Evolutionary conservation across 202 grass and related monocot species (phyloP).

Genomic region (Thinopyrum obtusiflorum): DNA sequence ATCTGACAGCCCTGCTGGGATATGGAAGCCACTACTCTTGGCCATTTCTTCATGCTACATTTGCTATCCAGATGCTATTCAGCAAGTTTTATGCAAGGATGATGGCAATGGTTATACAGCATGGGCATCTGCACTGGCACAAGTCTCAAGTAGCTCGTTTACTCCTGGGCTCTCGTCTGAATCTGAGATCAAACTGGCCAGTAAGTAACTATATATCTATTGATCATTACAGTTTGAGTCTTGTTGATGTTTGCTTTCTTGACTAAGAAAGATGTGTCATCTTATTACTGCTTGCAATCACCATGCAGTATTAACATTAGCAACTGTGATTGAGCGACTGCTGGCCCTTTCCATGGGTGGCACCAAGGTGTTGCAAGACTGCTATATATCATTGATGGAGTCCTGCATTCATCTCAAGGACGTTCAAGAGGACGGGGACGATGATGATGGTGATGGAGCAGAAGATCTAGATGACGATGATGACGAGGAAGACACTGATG

Average conservation of each 20-base stretch:
- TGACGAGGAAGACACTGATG: constrained; percentile 47
- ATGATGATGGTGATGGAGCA: constrained; percentile 42
- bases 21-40: constrained; percentile 69
- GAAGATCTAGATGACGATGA: constrained; percentile 51
- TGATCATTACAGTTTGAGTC: background rate
- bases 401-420: constrained; percentile 65
- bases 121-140: constrained; percentile 62
- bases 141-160: constrained; percentile 61
- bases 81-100: constrained; percentile 46
- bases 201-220: constrained; percentile 37
- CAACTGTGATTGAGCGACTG: constrained; percentile 50
- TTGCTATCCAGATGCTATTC: constrained; percentile 66
- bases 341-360: constrained; percentile 37
- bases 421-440: constrained; percentile 51
- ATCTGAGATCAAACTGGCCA: constrained; percentile 77
- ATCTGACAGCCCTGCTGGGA: constrained; percentile 50
- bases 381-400: constrained; percentile 73
- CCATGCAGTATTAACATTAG: constrained; percentile 58
- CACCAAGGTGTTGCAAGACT: constrained; percentile 52
- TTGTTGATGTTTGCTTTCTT: constrained; percentile 7
- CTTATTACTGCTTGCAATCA: constrained; percentile 18
- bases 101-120: constrained; percentile 48
- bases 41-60: constrained; percentile 80
- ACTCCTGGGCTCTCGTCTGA: constrained; percentile 56
- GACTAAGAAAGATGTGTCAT: background rate